A percentile compares a stretch with the other conserved stretches of the same genome.
Evolutionary conservation across 345 rosid genomes (phyloP).

Genomic region (Linum tenue): DNA sequence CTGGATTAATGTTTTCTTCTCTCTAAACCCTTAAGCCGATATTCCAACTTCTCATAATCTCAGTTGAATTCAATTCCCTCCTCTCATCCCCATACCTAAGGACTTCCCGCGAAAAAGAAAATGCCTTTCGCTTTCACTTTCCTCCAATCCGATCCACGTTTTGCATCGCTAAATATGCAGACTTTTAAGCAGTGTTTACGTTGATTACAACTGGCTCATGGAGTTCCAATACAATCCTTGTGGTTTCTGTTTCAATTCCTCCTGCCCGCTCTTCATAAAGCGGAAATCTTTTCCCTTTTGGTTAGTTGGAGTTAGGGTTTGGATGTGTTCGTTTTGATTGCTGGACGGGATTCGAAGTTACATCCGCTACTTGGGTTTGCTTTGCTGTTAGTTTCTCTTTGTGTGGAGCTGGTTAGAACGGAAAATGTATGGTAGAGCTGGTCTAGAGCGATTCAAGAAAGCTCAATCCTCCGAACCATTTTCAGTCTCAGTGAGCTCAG

Average conservation of each 20-base stretch:
- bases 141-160: neutral
- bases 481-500: slow-evolving; percentile 48
- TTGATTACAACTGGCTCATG: neutral
- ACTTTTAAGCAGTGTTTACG: neutral
- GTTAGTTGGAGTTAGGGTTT: slow-evolving; percentile 16
- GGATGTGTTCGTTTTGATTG: slow-evolving; percentile 6
- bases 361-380: neutral
- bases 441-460: slow-evolving; percentile 82
- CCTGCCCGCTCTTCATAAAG: neutral
- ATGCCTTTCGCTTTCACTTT: neutral
- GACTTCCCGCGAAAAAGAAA: neutral
- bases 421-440: slow-evolving; percentile 79
- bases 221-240: neutral
- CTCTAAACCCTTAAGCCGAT: too few species aligned
- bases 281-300: neutral
- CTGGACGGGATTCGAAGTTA: neutral
- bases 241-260: neutral
- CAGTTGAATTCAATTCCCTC: neutral
- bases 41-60: neutral
- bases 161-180: neutral
- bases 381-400: neutral
- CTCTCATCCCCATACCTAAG: neutral
- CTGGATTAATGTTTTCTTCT: too few species aligned
- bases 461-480: slow-evolving; percentile 87
- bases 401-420: neutral